Conservation (phyloP, 1,139 yeast species). For the Protomyces inundatus region DNA sequence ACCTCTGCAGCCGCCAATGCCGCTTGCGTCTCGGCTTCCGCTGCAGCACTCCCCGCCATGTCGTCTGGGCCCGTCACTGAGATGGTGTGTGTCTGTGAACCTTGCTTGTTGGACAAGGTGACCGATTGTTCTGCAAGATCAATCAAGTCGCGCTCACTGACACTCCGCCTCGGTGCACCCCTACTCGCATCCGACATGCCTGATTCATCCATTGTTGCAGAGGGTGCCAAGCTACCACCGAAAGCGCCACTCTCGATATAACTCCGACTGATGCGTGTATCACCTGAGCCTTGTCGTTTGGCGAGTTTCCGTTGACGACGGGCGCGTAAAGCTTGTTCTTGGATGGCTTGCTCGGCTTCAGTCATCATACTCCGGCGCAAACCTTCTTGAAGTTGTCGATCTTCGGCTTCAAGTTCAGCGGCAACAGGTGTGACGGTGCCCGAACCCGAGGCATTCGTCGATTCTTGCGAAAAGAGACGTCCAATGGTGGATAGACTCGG, state of each 20-base stretch:
- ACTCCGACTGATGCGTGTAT: background rate
- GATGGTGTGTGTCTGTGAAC: background rate
- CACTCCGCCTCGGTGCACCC: background rate
- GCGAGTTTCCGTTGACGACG: background rate
- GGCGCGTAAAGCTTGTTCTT: background rate
- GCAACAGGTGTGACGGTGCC: background rate
- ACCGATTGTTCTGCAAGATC: background rate
- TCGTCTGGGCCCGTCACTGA: background rate
- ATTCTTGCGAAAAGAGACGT: conserved; percentile 16
- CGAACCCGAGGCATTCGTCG: background rate
- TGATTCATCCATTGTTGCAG: background rate
- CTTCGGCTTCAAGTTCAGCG: background rate
- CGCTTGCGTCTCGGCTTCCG: background rate
- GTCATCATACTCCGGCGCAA: background rate
- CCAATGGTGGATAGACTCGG: conserved; percentile 14
- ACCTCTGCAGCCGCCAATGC: conserved; percentile 37
- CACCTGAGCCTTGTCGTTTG: background rate
- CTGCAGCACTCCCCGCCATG: background rate
- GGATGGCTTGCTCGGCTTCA: background rate
- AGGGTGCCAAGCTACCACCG: background rate
- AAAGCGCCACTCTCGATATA: conserved; percentile 17
- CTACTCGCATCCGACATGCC: background rate
- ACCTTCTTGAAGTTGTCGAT: background rate
- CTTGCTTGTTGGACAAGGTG: background rate
- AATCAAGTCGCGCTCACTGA: background rate